Evolutionary conservation across 345 rosid genomes (phyloP), one percentile per base, ranked within the genome.

Genomic region (Geranium brycei): DNA sequence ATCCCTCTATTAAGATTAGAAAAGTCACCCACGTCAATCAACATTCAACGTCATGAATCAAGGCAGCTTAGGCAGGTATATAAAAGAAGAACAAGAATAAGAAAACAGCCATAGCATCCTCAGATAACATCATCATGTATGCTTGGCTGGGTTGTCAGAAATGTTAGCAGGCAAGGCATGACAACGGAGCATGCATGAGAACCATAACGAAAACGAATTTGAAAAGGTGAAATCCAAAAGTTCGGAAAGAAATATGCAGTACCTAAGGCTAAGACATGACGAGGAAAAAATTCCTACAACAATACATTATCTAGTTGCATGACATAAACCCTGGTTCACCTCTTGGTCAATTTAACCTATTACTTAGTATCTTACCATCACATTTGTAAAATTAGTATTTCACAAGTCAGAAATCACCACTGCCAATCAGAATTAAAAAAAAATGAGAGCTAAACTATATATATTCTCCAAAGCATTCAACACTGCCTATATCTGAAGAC

Each of bases 1-100:
- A 93, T 82, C 57, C 97, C 96, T 62, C 99, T 93, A 84, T 35
- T 65, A 60, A 68, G 62, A 23, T 55, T 19, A 62, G 72, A 66
- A 71, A 66, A 53, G 16, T 73, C 59, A 53, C 10, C 41, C 19
- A 51, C 18, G 58, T 64, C 31, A 63, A 62, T 61, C 7, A 30
- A 56, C 47, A 62, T 38, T 38, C 40, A 19, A 30, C 5, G 35
- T 66, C 14, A 62, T 28, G 30, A 30, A 64, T 57, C 58, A 57
- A 64, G 63, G 53, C 53, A 61, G 59, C 17, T 66, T 51, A 64
- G 63, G 53, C 53, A 61, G 59, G 19, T 66, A 51, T 28, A 66
- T 19, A 13, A 69, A 62, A 57, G 63, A 64, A 32, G 53, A 35
- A 35, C 5, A 35, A 13, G 63, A 62, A 57, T 59, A 64, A 32